These are phyloP conservation scores for Panaeolus papilionaceus DNA, from an alignment of 768 basidiomycete species.

Conservation along the genomic window DNA sequence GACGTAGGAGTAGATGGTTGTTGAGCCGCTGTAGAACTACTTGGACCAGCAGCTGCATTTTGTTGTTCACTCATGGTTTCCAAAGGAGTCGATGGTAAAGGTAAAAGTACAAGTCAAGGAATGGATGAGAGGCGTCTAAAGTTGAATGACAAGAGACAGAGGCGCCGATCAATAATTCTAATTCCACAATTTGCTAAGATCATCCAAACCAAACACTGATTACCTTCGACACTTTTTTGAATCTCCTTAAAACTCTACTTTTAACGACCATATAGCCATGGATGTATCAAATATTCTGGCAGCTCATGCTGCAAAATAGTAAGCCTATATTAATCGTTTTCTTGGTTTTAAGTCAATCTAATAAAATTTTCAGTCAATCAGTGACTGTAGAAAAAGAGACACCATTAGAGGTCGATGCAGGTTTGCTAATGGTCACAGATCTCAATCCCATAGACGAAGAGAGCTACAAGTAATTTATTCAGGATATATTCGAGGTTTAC, in stretches of 20 bases:
- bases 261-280: conserved; percentile 46
- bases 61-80: conserved; percentile 23
- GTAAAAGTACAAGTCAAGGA: not conserved
- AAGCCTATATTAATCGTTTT: conserved; percentile 33
- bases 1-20: conserved; percentile 26
- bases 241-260: not conserved
- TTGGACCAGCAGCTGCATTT: conserved; percentile 28
- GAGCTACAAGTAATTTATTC: conserved; percentile 66
- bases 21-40: conserved; percentile 23
- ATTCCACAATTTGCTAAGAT: conserved; percentile 25
- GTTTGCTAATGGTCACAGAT: conserved; percentile 86
- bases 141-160: not conserved
- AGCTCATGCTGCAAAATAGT: conserved; percentile 76
- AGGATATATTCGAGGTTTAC: not conserved
- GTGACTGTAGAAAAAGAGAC: conserved; percentile 79
- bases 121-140: not conserved
- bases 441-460: conserved; percentile 86
- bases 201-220: conserved; percentile 31
- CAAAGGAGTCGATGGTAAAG: not conserved
- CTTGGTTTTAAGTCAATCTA: conserved; percentile 16
- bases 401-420: conserved; percentile 81
- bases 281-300: conserved; percentile 85
- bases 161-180: not conserved
- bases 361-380: conserved; percentile 55
- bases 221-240: conserved; percentile 23